A percentile compares a stretch with the other conserved stretches of the same genome.
phyloP scores from a whole-genome alignment of 345 rosid genomes.

The sweet orange (Citrus sinensis) region DVS_A1.0 CM039162.1:8570501-8571000 shows the following conservation, averaged over 20 bases:
- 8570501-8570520: conserved; percentile 9
- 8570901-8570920: background rate
- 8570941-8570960: background rate
- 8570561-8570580: conserved; percentile 1
- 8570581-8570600: background rate
- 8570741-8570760: conserved; percentile 33
- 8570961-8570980: background rate
- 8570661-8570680: conserved; percentile 19
- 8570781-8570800: conserved; percentile 89
- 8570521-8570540: background rate
- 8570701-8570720: conserved; percentile 21
- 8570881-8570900: background rate
- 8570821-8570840: conserved; percentile 88
- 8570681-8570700: conserved; percentile 15
- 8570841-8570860: conserved; percentile 6
- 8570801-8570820: conserved; percentile 76
- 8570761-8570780: conserved; percentile 78
- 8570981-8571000: background rate
- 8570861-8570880: background rate
- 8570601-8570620: background rate
- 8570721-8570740: conserved; percentile 5
- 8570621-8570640: background rate
- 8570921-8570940: background rate
- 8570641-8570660: background rate
- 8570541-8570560: conserved; percentile 8